These are phyloP conservation scores for Pseudocercospora fuligena DNA, from an alignment of 2,329 filamentous ascomycete genomes.

Conservation along the genomic window DNA sequence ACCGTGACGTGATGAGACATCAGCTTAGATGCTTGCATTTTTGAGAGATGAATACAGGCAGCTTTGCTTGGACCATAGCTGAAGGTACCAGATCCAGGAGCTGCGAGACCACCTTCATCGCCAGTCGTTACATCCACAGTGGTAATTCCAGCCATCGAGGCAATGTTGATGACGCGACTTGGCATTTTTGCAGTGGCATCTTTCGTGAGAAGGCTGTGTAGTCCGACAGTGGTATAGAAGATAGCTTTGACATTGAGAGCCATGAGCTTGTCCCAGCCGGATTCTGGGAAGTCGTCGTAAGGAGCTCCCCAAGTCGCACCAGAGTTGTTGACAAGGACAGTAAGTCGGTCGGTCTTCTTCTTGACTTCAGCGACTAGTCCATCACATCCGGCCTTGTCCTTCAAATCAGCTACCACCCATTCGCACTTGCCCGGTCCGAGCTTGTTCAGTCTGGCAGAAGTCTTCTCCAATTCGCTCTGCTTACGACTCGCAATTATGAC, in stretches of 20 bases:
- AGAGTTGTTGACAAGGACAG: constrained; percentile 54
- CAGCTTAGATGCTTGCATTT: constrained; percentile 59
- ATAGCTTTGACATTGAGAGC: constrained; percentile 43
- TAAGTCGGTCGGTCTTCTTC: constrained; percentile 51
- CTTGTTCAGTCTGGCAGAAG: constrained; percentile 48
- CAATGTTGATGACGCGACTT: constrained; percentile 53
- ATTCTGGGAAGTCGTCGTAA: constrained; percentile 62
- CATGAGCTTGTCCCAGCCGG: constrained; percentile 63
- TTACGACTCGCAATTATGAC: constrained; percentile 52
- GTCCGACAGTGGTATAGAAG: constrained; percentile 55
- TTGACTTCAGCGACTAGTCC: constrained; percentile 49
- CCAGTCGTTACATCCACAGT: constrained; percentile 54
- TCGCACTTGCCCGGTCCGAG: constrained; percentile 53
- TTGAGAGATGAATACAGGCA: constrained; percentile 60
- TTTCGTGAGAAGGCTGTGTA: constrained; percentile 51
- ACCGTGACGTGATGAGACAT: constrained; percentile 58
- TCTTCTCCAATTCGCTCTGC: constrained; percentile 51
- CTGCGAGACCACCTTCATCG: constrained; percentile 56
- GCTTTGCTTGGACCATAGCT: constrained; percentile 56
- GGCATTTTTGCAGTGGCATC: constrained; percentile 47
- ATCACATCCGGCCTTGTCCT: constrained; percentile 50
- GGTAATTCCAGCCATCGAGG: constrained; percentile 50
- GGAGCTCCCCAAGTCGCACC: constrained; percentile 56
- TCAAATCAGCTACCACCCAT: constrained; percentile 51
- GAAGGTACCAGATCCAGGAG: constrained; percentile 49